Base-by-base conservation (phyloP, 108 stramenopile genomes). In the Fragilaria radians region DNA sequence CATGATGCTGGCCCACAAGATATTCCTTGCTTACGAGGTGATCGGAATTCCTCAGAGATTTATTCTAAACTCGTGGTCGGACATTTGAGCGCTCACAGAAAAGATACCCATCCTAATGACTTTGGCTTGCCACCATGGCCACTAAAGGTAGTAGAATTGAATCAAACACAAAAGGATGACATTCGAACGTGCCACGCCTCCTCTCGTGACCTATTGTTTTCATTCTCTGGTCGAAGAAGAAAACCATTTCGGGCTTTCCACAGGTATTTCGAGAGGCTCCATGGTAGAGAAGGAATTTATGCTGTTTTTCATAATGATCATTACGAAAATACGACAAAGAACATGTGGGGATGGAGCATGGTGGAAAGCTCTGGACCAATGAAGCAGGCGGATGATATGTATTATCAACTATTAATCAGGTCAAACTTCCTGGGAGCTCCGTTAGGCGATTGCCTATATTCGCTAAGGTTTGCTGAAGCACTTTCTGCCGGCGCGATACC, bases 401-500 rank as follows among this genome's bases (percentile, higher is more conserved):
- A 11, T 42, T 42, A 42, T 14, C 7, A 42, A 14, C 36, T 42
- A 14, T 42, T 42, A 14, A 42, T 42, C 14, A 42, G 14, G n/a
- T 23, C 56, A 3, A 47, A 58, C 2, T 75, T 80, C 58, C 66
- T 59, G 5, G 30, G 28, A 3, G 67, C 48, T 5, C 74, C 78
- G 4, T 62, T 73, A 0, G 74, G 78, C 0, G 78, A 80, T 29
- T 71, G 74, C 54, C 21, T 50, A 29, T 80, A 74, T 46, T 52
- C 60, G 32, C 72, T 74, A 49, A 50, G 78, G 0, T 80, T 75
- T 32, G 30, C 71, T 0, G 71, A 80, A 46, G 60, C 49, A n/a
- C 34, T 75, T 48, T 33, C 51, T 4, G 71, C 71, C 2, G 78
- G 78, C 21, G 67, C 71, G 14, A 69, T 80, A 28, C 78, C 74